A percentile compares a stretch with the other conserved stretches of the same genome.
Evolutionary conservation across 805 yeast species (phyloP).

Genomic region (Maudiozyma bulderi): DNA sequence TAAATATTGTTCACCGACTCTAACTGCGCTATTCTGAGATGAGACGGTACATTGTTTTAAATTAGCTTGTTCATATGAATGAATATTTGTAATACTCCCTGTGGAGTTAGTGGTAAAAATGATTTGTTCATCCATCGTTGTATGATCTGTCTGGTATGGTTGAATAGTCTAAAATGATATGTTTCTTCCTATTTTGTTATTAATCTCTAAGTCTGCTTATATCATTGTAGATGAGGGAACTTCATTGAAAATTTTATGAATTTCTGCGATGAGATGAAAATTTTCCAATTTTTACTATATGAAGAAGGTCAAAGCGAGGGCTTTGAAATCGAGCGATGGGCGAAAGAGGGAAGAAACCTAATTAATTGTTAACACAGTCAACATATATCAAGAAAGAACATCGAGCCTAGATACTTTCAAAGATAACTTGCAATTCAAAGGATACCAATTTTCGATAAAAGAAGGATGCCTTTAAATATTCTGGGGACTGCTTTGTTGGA

Average conservation of each 20-base stretch:
- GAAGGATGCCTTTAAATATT: conserved; percentile 74
- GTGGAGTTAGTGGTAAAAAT: conserved; percentile 24
- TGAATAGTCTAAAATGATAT: background rate
- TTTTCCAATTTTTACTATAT: conserved; percentile 1
- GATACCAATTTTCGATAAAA: background rate
- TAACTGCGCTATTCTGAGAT: conserved; percentile 39
- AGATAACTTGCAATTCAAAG: too few relatives aligned
- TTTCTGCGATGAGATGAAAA: conserved; percentile 14
- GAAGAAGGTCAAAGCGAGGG: too few relatives aligned
- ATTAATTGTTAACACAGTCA: too few relatives aligned
- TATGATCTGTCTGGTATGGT: background rate
- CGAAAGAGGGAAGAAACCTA: too few relatives aligned
- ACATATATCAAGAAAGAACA: too few relatives aligned
- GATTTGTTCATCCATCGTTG: conserved; percentile 19
- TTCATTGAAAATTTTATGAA: background rate
- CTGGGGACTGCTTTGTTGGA: conserved; percentile 57
- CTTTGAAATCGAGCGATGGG: too few relatives aligned
- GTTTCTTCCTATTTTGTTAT: background rate
- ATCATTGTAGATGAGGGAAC: background rate
- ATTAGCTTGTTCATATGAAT: conserved; percentile 24
- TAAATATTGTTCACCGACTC: conserved; percentile 47
- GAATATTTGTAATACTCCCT: conserved; percentile 22
- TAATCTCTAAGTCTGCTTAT: background rate
- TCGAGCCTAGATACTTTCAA: too few relatives aligned
- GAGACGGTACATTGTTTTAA: conserved; percentile 35